Evolutionary conservation across 2,329 filamentous ascomycete genomes (phyloP), one percentile per base, ranked within the genome.

Genomic region (Monascus ruber): DNA sequence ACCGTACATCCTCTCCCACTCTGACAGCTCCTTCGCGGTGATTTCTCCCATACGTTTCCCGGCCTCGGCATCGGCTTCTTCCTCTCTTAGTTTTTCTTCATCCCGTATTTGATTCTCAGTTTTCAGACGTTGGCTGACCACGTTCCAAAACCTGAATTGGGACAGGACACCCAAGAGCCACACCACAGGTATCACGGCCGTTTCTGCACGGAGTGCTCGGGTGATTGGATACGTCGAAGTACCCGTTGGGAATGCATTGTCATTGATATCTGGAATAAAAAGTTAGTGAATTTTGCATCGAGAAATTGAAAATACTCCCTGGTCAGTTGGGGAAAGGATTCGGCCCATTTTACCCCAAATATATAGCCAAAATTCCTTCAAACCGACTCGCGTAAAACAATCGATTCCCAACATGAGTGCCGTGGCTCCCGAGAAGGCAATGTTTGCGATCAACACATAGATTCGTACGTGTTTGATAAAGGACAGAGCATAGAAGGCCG

Each of bases 351-450:
- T 58, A 77, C 74, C 68, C 89, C 89, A 96, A 31, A 94, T 72
- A 58, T 93, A 96, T 5, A 85, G 74, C 89, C 89, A 96, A 50
- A 95, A 95, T 59, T 96, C 89, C 60, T 94, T 95, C 51, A 94
- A 67, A 0, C 89, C 89, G n/a, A 87, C 86, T 45, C 79, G 72
- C 52, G 81, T 89, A 52, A 89, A 93, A 60, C 86, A 94, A 58
- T 96, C 89, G 42, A 96, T 83, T 2, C 89, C 89, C 2, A 96
- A 63, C 9, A 94, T 75, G 1, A 82, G 71, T 3, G 77, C 77
- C 0, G 86, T 94, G 3, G 86, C 81, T 5, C 89, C 89, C 4
- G 78, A 73, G 55, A 95, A 93, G 0, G 88, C 77, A 8, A 86
- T 86, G 35, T 76, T 77, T 8, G 69, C 68, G 31, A 95, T 89